A percentile compares a stretch with the other conserved stretches of the same genome.
Conservation (phyloP, 768 basidiomycete species). For the Galerina sulciceps region DNA sequence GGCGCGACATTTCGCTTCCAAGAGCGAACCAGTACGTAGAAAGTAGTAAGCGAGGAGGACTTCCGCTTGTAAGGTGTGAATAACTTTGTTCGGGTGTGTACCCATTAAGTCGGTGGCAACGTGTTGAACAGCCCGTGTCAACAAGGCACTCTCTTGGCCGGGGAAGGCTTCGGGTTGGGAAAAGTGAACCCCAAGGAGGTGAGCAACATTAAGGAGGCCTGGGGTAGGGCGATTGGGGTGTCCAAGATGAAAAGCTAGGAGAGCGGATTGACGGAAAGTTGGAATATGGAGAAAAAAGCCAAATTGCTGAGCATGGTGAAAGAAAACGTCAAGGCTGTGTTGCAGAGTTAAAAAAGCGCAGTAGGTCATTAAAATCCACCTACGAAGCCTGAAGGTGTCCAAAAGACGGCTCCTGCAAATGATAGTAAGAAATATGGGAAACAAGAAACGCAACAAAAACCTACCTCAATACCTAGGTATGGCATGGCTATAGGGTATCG, state of each 20-base stretch:
- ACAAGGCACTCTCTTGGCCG: constrained; percentile 49
- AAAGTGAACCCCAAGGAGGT: constrained; percentile 59
- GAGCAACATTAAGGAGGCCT: constrained; percentile 51
- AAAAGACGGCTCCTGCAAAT: constrained; percentile 41
- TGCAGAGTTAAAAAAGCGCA: constrained; percentile 11
- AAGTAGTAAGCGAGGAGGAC: constrained; percentile 71
- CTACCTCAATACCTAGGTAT: constrained; percentile 42
- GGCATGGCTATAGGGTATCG: constrained; percentile 39
- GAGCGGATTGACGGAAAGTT: constrained; percentile 50
- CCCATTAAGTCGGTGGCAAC: constrained; percentile 49
- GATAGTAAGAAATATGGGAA: constrained; percentile 4
- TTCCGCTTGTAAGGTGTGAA: constrained; percentile 64
- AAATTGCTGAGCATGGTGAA: constrained; percentile 59
- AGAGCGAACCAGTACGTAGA: constrained; percentile 57
- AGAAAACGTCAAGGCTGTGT: constrained; percentile 59
- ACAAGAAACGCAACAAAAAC: constrained; percentile 14
- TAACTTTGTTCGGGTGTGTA: constrained; percentile 50
- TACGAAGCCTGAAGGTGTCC: constrained; percentile 42
- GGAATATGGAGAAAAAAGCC: constrained; percentile 66
- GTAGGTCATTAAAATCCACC: constrained; percentile 13
- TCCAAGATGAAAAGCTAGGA: constrained; percentile 53
- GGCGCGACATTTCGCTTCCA: constrained; percentile 65
- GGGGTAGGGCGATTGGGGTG: constrained; percentile 51
- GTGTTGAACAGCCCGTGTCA: constrained; percentile 52
- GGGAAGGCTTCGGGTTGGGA: constrained; percentile 41